phyloP scores from a whole-genome alignment of 805 yeast species.

The Suhomyces faveliae region DNA sequence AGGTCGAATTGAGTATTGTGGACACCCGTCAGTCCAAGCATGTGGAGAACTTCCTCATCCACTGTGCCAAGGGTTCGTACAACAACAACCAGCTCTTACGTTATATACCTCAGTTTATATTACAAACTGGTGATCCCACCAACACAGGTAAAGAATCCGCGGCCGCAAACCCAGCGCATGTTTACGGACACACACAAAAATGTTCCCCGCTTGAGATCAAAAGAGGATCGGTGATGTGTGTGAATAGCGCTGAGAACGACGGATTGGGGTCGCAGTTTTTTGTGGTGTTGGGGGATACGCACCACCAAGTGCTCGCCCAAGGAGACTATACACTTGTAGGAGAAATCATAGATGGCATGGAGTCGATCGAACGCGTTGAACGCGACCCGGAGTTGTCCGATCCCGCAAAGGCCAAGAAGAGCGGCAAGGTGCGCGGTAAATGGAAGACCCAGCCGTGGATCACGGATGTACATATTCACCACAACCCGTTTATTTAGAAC shows the following conservation, averaged over 20 bases:
- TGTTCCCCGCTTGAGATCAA: neutral
- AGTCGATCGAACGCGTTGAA: slow-evolving; percentile 15
- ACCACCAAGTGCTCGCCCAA: slow-evolving; percentile 10
- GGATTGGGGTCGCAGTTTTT: slow-evolving; percentile 22
- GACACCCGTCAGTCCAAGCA: slow-evolving; percentile 11
- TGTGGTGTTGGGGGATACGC: slow-evolving; percentile 13
- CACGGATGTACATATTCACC: slow-evolving; percentile 11
- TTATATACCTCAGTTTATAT: slow-evolving; percentile 18
- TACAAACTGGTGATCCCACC: slow-evolving; percentile 23
- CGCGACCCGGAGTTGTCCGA: slow-evolving; percentile 9
- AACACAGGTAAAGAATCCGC: slow-evolving; percentile 15
- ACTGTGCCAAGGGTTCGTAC: slow-evolving; percentile 23
- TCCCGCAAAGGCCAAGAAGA: slow-evolving; percentile 10
- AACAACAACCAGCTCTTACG: slow-evolving; percentile 13
- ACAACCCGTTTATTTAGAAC: too few species aligned
- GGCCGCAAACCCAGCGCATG: slow-evolving; percentile 10
- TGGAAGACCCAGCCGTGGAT: slow-evolving; percentile 19
- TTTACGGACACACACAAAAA: neutral
- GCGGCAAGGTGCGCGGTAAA: slow-evolving; percentile 17
- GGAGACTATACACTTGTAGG: slow-evolving; percentile 16
- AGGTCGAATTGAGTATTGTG: slow-evolving; percentile 12
- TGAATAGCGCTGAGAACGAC: slow-evolving; percentile 8
- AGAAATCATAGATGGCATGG: slow-evolving; percentile 17
- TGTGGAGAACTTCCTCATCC: slow-evolving; percentile 20
- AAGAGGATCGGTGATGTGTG: slow-evolving; percentile 17